Conservation (phyloP, 768 basidiomycete genomes). For the Tephrocybe sp. region DNA sequence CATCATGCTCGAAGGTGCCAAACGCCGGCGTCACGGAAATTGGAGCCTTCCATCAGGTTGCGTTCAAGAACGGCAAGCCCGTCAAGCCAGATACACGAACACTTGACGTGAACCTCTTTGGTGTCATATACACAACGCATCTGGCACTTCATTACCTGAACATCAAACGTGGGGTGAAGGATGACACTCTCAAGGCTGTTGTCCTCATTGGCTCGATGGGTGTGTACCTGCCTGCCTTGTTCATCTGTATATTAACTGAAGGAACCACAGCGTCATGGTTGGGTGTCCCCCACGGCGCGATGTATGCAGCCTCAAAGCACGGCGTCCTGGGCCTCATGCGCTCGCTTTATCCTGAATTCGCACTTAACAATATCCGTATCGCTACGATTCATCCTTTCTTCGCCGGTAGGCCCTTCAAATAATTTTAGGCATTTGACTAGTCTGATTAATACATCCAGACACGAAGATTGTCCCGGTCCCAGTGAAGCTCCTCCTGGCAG, state of each 20-base stretch:
- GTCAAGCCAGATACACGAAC: conserved; percentile 44
- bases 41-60: conserved; percentile 28
- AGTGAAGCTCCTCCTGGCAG: conserved; percentile 44
- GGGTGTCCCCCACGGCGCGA: conserved; percentile 39
- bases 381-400: conserved; percentile 55
- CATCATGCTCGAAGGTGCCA: conserved; percentile 38
- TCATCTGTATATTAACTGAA: background rate
- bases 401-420: conserved; percentile 35
- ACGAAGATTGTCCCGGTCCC: conserved; percentile 44
- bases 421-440: background rate
- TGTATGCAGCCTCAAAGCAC: conserved; percentile 57
- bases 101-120: conserved; percentile 49
- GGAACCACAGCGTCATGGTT: conserved; percentile 52
- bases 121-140: conserved; percentile 48
- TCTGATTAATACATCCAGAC: conserved; percentile 27
- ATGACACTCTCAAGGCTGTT: conserved; percentile 45
- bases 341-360: conserved; percentile 38
- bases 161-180: conserved; percentile 26
- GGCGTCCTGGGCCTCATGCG: conserved; percentile 55
- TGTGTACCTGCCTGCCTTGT: conserved; percentile 18
- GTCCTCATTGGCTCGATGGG: conserved; percentile 59
- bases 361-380: conserved; percentile 39
- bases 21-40: conserved; percentile 48
- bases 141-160: conserved; percentile 52
- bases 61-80: conserved; percentile 40